A percentile compares a stretch with the other conserved stretches of the same genome.
Evolutionary conservation across 441 rosid species (phyloP).

Genomic region (Populus hybrid): DNA sequence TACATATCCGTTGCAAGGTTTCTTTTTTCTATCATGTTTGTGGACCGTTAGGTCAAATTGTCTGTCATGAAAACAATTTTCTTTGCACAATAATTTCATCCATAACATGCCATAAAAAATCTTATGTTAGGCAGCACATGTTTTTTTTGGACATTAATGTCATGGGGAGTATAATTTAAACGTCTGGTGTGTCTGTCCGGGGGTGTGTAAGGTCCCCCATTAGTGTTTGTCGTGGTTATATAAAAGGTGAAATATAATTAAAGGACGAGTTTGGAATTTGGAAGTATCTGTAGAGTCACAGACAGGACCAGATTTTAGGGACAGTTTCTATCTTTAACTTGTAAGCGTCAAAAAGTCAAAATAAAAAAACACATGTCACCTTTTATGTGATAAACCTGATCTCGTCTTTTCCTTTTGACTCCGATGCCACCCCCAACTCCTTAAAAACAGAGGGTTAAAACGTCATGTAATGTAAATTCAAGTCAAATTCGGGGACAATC

Average conservation of each 20-base stretch:
- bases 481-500: constrained; percentile 10
- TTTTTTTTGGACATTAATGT: background rate
- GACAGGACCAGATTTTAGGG: constrained; percentile 11
- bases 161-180: background rate
- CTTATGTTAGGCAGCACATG: background rate
- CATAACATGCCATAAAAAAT: too few species aligned
- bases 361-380: constrained; percentile 45
- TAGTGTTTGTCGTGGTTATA: constrained; percentile 33
- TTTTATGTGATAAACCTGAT: constrained; percentile 23
- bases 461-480: constrained; percentile 24
- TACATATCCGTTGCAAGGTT: background rate
- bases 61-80: background rate
- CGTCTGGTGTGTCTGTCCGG: constrained; percentile 20
- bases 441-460: too few species aligned
- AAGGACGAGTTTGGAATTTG: constrained; percentile 42
- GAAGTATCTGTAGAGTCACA: constrained; percentile 45
- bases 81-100: too few species aligned
- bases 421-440: background rate
- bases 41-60: background rate
- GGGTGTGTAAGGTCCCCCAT: constrained; percentile 14
- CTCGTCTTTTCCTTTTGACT: constrained; percentile 9
- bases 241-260: constrained; percentile 26
- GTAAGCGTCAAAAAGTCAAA: constrained; percentile 55
- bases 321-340: constrained; percentile 21
- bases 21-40: background rate